Percentiles rank a stretch among this genome's conserved stretches.
These are phyloP conservation scores for Sclerotinia glacialis DNA, from an alignment of 2,329 filamentous ascomycete genomes.

Conservation along the genomic window DNA sequence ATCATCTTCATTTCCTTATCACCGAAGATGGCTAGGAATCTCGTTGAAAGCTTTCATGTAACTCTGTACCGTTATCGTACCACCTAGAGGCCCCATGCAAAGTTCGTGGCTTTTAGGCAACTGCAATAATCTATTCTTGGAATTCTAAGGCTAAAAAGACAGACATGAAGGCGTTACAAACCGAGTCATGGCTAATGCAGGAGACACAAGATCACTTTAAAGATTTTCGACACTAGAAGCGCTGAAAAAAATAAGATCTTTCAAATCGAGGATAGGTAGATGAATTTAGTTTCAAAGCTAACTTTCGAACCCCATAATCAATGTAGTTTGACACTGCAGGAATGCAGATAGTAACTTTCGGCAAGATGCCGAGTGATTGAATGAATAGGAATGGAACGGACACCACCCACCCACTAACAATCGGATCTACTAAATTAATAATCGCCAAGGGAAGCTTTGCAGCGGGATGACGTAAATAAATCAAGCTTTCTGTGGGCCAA, in stretches of 20 bases:
- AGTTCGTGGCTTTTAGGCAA: slow-evolving; percentile 1
- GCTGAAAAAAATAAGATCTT: not conserved
- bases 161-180: not conserved
- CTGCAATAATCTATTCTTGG: slow-evolving; percentile 6
- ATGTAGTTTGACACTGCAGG: not conserved
- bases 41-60: not conserved
- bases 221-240: not conserved
- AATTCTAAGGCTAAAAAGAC: not conserved
- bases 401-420: not conserved
- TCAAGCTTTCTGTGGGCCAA: not conserved
- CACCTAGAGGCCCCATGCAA: not conserved
- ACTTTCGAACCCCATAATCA: not conserved
- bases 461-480: slow-evolving; percentile 10
- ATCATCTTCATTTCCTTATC: not conserved
- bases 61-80: slow-evolving; percentile 13
- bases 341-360: not conserved
- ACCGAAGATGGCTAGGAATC: not conserved
- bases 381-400: not conserved
- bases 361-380: not conserved
- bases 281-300: not conserved
- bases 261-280: not conserved
- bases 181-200: not conserved
- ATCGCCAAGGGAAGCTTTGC: slow-evolving; percentile 9
- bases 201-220: not conserved
- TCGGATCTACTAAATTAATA: slow-evolving; percentile 2